These are phyloP conservation scores for Vanderwaltozyma polyspora DNA, from an alignment of 805 yeast species.

Conservation along the genomic window DNA sequence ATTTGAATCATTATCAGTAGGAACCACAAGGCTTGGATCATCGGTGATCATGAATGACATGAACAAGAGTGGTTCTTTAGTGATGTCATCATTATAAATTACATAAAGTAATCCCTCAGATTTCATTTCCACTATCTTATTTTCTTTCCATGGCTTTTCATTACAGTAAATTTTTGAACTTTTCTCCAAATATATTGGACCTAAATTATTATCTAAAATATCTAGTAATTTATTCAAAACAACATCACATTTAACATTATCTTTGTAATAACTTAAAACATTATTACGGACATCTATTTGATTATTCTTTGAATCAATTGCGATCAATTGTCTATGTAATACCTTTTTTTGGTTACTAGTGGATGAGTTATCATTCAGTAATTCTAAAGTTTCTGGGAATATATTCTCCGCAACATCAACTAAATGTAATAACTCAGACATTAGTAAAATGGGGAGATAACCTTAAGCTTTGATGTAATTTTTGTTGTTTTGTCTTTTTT, in stretches of 20 bases:
- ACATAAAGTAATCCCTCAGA: constrained; percentile 19
- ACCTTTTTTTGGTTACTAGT: too few species aligned
- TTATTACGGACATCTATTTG: neutral
- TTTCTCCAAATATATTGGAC: constrained; percentile 11
- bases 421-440: too few species aligned
- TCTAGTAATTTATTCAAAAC: constrained; percentile 4
- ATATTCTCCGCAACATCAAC: too few species aligned
- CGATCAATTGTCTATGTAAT: constrained; percentile 2
- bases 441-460: too few species aligned
- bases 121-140: constrained; percentile 22
- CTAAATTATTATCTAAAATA: constrained; percentile 18
- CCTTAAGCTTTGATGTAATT: too few species aligned
- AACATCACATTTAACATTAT: neutral
- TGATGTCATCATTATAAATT: constrained; percentile 8
- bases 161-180: constrained; percentile 14
- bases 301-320: constrained; percentile 1
- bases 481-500: too few species aligned
- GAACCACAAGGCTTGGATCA: constrained; percentile 11
- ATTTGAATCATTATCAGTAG: neutral
- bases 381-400: too few species aligned
- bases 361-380: too few species aligned
- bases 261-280: neutral
- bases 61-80: constrained; percentile 7
- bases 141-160: constrained; percentile 14
- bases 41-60: constrained; percentile 21